Base-by-base conservation (phyloP, 164 flowering plant species). In the Platanus orientalis region DNA sequence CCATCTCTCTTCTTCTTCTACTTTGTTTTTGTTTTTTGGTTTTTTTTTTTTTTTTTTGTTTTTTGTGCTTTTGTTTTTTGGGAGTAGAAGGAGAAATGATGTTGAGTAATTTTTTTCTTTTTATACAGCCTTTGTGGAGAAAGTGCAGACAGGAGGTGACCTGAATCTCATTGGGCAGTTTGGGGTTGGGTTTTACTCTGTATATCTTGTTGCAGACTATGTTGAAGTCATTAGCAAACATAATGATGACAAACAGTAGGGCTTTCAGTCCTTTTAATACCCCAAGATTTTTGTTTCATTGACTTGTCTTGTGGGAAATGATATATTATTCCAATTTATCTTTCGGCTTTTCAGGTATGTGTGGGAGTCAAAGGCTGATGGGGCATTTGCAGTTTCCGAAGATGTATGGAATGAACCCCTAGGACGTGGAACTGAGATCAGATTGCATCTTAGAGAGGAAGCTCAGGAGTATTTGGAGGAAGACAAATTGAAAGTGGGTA, bases 281-380 rank as follows among this genome's bases (percentile, higher is more conserved):
- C 48, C 55, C 16, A 23, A 4, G 26, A 12, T 17, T 2, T 48
- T 27, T 58, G 6, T 7, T 54, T 39, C 9, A 25, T 16, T 23
- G 19, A n/a, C 20, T 59, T 26, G 6, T 69, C 19, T 64, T 10
- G 49, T 40, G 4, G 3, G 30, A 50, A 27, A 32, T 68, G 19
- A 29, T 23, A 14, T 17, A 7, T 48, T 23, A 12, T 50, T 57
- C 19, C 13, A 29, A 23, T 9, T 63, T 12, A 24, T 64, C 30
- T 50, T 56, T 61, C 62, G 54, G 57, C 21, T 20, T 40, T 72
- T 61, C 68, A 94, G 98, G 83, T 76, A 94, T 70, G 92, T 94
- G 0, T 94, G 99, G 99, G 99, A 94, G 78, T 94, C 99, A 6
- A 91, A 87, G 81, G 99, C 99, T 61, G 99, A 91, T 84, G 97